Evolutionary conservation across 768 basidiomycete species (phyloP).

Genomic region (Calocybe cyanea): DNA sequence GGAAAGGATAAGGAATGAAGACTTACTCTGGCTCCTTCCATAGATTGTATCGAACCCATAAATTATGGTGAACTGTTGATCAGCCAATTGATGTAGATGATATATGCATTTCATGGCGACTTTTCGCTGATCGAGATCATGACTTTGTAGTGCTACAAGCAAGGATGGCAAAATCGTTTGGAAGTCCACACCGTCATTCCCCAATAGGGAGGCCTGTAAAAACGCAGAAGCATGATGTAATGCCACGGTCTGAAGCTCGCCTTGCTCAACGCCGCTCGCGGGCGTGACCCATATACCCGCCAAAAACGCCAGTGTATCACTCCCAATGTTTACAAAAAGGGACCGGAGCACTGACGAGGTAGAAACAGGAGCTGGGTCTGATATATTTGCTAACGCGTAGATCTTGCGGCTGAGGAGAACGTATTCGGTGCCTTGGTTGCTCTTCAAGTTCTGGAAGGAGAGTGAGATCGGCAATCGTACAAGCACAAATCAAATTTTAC

Average conservation of each 20-base stretch:
- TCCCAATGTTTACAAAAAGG: conserved; percentile 65
- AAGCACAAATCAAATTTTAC: conserved; percentile 25
- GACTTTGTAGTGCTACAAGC: conserved; percentile 54
- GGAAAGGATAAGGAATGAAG: neutral
- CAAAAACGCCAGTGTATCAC: conserved; percentile 77
- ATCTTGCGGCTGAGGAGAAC: conserved; percentile 58
- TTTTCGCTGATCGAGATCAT: conserved; percentile 37
- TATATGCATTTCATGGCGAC: conserved; percentile 56
- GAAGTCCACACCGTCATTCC: conserved; percentile 63
- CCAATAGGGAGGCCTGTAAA: conserved; percentile 62
- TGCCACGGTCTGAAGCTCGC: conserved; percentile 47
- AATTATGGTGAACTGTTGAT: conserved; percentile 46
- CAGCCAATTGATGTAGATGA: conserved; percentile 36
- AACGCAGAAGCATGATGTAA: conserved; percentile 79
- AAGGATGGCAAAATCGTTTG: conserved; percentile 73
- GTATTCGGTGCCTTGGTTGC: conserved; percentile 37
- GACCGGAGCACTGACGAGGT: conserved; percentile 55
- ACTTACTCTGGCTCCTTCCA: conserved; percentile 54
- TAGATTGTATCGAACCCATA: conserved; percentile 77
- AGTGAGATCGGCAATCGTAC: neutral
- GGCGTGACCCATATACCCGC: conserved; percentile 58
- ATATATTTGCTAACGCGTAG: conserved; percentile 64
- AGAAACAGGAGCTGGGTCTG: conserved; percentile 43
- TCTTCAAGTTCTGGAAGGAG: conserved; percentile 6
- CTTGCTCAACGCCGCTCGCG: conserved; percentile 19